Base-by-base conservation (phyloP, 1,284 basidiomycete species). In the Microbotryum violaceum region DNA sequence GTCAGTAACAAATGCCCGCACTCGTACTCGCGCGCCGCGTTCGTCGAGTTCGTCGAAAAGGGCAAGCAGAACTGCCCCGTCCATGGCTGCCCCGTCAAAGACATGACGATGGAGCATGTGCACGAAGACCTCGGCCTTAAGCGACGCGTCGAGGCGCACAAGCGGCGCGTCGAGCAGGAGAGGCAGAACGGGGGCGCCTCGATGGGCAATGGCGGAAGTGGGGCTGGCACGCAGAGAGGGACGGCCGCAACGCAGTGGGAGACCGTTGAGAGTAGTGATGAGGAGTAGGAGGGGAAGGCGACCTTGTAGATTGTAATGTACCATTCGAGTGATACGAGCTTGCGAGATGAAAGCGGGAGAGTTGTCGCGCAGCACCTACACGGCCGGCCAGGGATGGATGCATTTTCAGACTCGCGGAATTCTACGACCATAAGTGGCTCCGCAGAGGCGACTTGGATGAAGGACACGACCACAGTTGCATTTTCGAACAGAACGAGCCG, bases 1-100 rank as follows among this genome's bases (percentile, higher is more conserved):
- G 29, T 7, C 52, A 66, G 65, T 0, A 62, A 51, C 6, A 20
- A 58, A 27, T 67, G 65, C 46, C 65, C 65, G 23, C 65, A 67
- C 49, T 57, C 62, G 8, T 67, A 58, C 58, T 67, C 65, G 14
- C 56, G 58, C 23, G 29, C 42, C 8, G 63, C 55, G 8, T 64
- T 67, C 57, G 50, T 54, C 8, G 62, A 62, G 4, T 33, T 61
- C 37, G 44, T 67, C 58, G 9, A 47, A 29, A n/a, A 44, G n/a
- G 23, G 52, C 9, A 20, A 21, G 3, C 42, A 23, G 14, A 23
- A 14, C 18, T 68, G 66, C 21, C 66, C 66, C 23, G 57, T 62
- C 21, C 14, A 57, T 5, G 66, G 63, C 1, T 68, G 66, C 54
- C 25, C 18, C 29, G 37, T 42, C 37, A 51, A 61, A 42, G 12